A percentile compares a stretch with the other conserved stretches of the same genome.
Conservation (phyloP, 495 filamentous ascomycete species). For the Hypomontagnella monticulosa region DNA sequence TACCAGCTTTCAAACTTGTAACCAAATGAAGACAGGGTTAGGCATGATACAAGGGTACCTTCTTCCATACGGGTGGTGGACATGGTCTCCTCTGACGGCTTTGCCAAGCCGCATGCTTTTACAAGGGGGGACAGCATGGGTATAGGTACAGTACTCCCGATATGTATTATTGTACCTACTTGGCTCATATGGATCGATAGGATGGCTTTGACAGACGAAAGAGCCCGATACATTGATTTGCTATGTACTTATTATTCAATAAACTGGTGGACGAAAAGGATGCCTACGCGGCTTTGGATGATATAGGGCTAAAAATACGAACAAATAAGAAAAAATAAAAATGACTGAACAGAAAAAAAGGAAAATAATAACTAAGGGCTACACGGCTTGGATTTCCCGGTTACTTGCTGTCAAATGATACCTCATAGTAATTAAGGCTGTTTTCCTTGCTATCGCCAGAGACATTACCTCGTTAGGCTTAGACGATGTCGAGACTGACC, state of each 20-base stretch:
- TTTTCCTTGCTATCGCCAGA: constrained; percentile 18
- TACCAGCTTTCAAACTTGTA: constrained; percentile 42
- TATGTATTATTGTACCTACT: constrained; percentile 17
- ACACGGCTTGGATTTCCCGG: constrained; percentile 16
- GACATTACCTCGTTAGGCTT: constrained; percentile 33
- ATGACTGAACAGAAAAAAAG: not conserved
- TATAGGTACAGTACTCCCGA: constrained; percentile 27
- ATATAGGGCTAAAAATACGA: not conserved
- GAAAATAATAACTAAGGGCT: constrained; percentile 13
- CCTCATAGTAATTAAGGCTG: constrained; percentile 37
- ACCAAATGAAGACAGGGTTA: constrained; percentile 7
- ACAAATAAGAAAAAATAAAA: constrained; percentile 4
- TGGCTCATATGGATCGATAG: constrained; percentile 5
- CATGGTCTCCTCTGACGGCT: constrained; percentile 28
- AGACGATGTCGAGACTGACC: constrained; percentile 15
- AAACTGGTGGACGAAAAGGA: too few species aligned
- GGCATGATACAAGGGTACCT: constrained; percentile 31
- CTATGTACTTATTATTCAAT: too few species aligned
- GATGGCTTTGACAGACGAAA: constrained; percentile 18
- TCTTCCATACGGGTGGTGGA: constrained; percentile 17
- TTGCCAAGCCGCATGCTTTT: constrained; percentile 39
- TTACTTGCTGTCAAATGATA: constrained; percentile 26
- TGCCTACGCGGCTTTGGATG: too few species aligned
- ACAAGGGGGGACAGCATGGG: constrained; percentile 21
- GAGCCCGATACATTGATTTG: not conserved